These are phyloP conservation scores for Salix exigua DNA, from an alignment of 345 rosid genomes.

Conservation along the genomic window DNA sequence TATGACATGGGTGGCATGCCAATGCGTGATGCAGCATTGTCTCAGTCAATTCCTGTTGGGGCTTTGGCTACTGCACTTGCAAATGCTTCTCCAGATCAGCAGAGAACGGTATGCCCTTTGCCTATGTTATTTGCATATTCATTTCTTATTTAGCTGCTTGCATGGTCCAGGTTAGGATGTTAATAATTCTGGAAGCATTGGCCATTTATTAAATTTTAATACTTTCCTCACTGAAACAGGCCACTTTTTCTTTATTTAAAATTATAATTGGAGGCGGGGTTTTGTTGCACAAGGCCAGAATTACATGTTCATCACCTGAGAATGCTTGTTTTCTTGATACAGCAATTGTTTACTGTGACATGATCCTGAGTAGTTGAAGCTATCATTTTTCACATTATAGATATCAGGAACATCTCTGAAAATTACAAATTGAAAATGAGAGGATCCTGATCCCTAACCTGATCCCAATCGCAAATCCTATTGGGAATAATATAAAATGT, in stretches of 20 bases:
- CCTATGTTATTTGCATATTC: not conserved
- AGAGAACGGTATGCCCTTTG: constrained; percentile 64
- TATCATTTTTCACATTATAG: not conserved
- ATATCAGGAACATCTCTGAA: not conserved
- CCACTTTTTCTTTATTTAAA: not conserved
- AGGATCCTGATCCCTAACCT: not conserved
- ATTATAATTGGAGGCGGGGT: not conserved
- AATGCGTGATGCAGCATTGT: constrained; percentile 49
- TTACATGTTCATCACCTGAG: not conserved
- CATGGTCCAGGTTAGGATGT: not conserved
- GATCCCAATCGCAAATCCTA: too few relatives aligned
- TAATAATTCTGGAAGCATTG: not conserved
- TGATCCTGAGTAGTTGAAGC: not conserved
- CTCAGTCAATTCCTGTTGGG: constrained; percentile 73
- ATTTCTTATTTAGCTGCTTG: not conserved
- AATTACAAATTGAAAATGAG: not conserved
- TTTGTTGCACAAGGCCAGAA: not conserved
- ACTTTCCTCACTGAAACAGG: not conserved
- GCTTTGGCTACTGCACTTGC: constrained; percentile 87
- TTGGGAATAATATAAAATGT: not conserved
- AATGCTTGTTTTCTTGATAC: not conserved
- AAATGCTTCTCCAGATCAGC: constrained; percentile 79
- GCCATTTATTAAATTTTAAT: not conserved
- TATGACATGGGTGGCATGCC: constrained; percentile 65
- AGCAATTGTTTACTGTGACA: not conserved